phyloP scores from a whole-genome alignment of 805 yeast genomes.

The Peterozyma xylosa region DNA sequence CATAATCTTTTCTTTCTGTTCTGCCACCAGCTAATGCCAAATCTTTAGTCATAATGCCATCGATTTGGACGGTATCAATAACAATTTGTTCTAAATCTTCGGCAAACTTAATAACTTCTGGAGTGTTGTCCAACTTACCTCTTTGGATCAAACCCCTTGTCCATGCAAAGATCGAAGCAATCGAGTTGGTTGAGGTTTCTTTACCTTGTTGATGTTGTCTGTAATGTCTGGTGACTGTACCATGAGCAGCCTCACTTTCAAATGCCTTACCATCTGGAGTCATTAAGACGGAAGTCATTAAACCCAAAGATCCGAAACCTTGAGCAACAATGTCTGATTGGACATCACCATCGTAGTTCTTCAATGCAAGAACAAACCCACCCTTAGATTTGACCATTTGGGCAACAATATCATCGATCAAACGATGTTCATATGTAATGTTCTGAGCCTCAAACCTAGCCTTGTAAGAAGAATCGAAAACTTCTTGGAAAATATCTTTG shows the following conservation, averaged over 20 bases:
- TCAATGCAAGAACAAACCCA: conserved; percentile 74
- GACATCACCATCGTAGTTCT: conserved; percentile 83
- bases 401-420: conserved; percentile 85
- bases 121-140: conserved; percentile 68
- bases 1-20: conserved; percentile 54
- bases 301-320: conserved; percentile 78
- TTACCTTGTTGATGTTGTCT: conserved; percentile 78
- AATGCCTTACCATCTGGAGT: conserved; percentile 85
- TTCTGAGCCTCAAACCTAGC: conserved; percentile 49
- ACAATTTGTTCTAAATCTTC: conserved; percentile 58
- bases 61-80: conserved; percentile 63
- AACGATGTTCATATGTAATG: conserved; percentile 71
- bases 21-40: conserved; percentile 67
- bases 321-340: conserved; percentile 83
- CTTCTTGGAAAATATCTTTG: conserved; percentile 68
- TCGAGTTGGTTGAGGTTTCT: conserved; percentile 79
- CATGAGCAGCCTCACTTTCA: conserved; percentile 84
- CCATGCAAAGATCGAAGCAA: conserved; percentile 85
- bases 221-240: conserved; percentile 81
- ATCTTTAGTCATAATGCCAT: conserved; percentile 78
- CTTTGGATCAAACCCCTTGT: conserved; percentile 77
- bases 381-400: conserved; percentile 84
- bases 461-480: conserved; percentile 54
- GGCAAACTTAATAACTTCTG: conserved; percentile 64
- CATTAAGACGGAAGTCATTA: conserved; percentile 78